phyloP scores from a whole-genome alignment of 352 stramenopile species.

The Pythium scleroteichum region DNA sequence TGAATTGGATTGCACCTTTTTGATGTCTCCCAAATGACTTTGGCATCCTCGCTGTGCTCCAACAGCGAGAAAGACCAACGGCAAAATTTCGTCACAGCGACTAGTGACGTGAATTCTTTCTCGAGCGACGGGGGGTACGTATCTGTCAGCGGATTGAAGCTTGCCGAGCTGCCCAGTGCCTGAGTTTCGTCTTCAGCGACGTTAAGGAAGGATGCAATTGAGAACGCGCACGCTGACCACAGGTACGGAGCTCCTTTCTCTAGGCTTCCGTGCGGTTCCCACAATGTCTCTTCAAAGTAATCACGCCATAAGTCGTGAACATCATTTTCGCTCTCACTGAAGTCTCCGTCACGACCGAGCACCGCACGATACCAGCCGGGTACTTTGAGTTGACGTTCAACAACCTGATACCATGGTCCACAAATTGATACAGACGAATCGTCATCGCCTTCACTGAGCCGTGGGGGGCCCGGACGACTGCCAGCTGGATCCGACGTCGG shows the following conservation, averaged over 20 bases:
- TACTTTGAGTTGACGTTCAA: slow-evolving; percentile 61
- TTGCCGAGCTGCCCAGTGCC: slow-evolving; percentile 13
- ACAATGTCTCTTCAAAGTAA: slow-evolving; percentile 88
- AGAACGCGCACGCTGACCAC: slow-evolving; percentile 84
- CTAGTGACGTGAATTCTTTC: slow-evolving; percentile 80
- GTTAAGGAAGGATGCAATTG: slow-evolving; percentile 72
- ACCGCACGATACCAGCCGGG: slow-evolving; percentile 73
- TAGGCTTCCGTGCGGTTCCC: slow-evolving; percentile 83
- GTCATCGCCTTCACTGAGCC: neutral
- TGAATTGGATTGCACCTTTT: slow-evolving; percentile 87
- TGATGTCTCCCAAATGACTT: slow-evolving; percentile 87
- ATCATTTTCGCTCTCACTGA: slow-evolving; percentile 48
- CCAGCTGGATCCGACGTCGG: slow-evolving; percentile 61
- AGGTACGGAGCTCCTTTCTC: slow-evolving; percentile 86
- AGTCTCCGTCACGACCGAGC: slow-evolving; percentile 62
- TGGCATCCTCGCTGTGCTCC: slow-evolving; percentile 81
- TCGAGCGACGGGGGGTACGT: slow-evolving; percentile 65
- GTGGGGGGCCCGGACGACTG: neutral
- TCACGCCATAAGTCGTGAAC: slow-evolving; percentile 80
- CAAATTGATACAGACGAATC: slow-evolving; percentile 2
- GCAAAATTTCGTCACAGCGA: slow-evolving; percentile 81
- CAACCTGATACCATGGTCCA: slow-evolving; percentile 51
- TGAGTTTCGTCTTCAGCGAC: slow-evolving; percentile 65
- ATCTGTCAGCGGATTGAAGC: slow-evolving; percentile 62
- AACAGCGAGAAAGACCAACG: slow-evolving; percentile 87